Conservation (phyloP, 2,329 filamentous ascomycete species). For the Stemphylium beticola region DNA sequence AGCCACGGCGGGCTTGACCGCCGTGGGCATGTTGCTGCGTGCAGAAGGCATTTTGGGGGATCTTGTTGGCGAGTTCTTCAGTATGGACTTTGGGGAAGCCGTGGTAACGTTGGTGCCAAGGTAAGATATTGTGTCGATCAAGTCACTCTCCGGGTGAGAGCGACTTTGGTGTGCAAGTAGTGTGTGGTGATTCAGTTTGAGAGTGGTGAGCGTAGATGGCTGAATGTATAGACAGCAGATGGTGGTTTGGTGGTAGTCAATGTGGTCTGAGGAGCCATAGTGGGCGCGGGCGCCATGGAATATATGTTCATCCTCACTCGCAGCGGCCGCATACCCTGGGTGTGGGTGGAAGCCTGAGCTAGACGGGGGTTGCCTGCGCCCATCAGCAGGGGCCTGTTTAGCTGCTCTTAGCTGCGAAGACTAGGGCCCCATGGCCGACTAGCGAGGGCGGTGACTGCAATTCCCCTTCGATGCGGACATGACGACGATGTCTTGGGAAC, state of each 20-base stretch:
- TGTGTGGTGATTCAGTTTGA: slow-evolving; percentile 14
- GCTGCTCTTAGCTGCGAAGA: slow-evolving; percentile 5
- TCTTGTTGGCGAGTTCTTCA: slow-evolving; percentile 36
- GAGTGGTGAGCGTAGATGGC: slow-evolving; percentile 12
- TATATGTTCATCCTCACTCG: slow-evolving; percentile 43
- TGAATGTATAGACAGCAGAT: slow-evolving; percentile 7
- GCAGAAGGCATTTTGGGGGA: slow-evolving; percentile 43
- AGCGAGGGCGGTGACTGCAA: slow-evolving; percentile 41
- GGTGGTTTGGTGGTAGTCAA: slow-evolving; percentile 17
- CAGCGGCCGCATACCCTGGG: slow-evolving; percentile 25
- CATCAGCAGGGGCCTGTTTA: slow-evolving; percentile 24
- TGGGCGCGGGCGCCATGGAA: slow-evolving; percentile 30
- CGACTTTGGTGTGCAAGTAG: slow-evolving; percentile 21
- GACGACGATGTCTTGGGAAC: slow-evolving; percentile 33
- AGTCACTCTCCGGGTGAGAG: slow-evolving; percentile 33
- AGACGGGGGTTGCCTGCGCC: slow-evolving; percentile 20
- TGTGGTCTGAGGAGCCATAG: slow-evolving; percentile 24
- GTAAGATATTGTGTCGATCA: slow-evolving; percentile 33
- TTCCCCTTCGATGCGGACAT: slow-evolving; percentile 23
- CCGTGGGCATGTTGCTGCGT: slow-evolving; percentile 43
- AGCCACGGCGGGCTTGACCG: slow-evolving; percentile 38
- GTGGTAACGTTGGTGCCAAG: slow-evolving; percentile 37
- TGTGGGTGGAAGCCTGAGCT: slow-evolving; percentile 37
- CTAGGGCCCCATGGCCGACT: slow-evolving; percentile 17
- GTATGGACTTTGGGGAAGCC: slow-evolving; percentile 40